Evolutionary conservation across 352 stramenopile genomes (phyloP).

Genomic region (Thalassiosira oceanica): DNA sequence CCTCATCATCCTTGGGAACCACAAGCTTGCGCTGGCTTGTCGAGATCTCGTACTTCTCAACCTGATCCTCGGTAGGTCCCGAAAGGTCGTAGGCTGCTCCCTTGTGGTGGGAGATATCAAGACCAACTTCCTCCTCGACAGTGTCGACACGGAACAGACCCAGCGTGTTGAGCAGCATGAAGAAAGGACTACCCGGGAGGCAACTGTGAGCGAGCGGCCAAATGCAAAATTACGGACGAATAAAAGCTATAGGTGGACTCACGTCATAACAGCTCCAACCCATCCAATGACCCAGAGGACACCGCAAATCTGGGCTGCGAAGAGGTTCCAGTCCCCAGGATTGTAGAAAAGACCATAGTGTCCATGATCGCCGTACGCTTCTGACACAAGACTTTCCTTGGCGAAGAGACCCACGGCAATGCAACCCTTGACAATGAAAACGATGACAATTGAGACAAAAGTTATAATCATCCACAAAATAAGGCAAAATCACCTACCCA

Average conservation of each 20-base stretch:
- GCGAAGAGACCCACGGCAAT: constrained; percentile 83
- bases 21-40: constrained; percentile 9
- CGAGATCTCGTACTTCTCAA: constrained; percentile 7
- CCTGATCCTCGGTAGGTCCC: constrained; percentile 35
- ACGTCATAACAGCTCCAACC: constrained; percentile 66
- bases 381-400: constrained; percentile 42
- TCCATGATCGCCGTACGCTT: constrained; percentile 49
- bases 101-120: constrained; percentile 74
- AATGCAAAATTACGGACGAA: no score
- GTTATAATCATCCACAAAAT: no score
- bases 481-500: no score
- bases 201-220: no score
- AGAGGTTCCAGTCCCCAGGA: no score
- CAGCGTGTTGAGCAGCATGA: constrained; percentile 55
- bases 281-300: no score
- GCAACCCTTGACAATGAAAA: no score
- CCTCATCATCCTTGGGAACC: not conserved
- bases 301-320: no score
- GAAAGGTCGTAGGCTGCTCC: constrained; percentile 67
- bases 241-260: no score
- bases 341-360: no score
- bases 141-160: constrained; percentile 49
- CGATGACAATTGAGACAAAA: no score
- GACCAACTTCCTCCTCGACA: constrained; percentile 56
- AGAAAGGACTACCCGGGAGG: no score